phyloP scores from a whole-genome alignment of 139 green algal genomes.

The Micromonas pusilla region DNA sequence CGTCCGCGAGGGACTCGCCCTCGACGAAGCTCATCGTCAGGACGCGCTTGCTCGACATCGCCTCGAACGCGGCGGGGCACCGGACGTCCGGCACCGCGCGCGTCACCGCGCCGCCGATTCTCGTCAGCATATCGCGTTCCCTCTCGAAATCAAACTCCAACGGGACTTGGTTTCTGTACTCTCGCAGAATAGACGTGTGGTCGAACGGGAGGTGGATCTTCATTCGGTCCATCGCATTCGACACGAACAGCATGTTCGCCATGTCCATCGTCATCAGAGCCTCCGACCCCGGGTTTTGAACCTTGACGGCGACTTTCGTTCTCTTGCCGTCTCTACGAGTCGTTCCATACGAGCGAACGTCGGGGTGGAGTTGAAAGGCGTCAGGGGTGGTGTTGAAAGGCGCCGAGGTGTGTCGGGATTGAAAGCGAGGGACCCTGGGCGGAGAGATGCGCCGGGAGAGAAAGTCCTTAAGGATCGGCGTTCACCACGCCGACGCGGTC shows the following conservation, averaged over 20 bases:
- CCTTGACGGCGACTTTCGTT: conserved; percentile 18
- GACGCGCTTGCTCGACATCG: neutral
- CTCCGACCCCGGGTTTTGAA: conserved; percentile 1
- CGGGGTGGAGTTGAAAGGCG: no score
- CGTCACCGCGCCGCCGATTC: neutral
- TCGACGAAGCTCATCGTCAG: conserved; percentile 18
- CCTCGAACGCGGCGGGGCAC: neutral
- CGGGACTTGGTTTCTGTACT: conserved; percentile 25
- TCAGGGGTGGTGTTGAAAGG: no score
- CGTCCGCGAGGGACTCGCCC: neutral
- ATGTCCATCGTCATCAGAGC: conserved; percentile 21
- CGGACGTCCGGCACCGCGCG: neutral
- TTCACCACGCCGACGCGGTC: no score
- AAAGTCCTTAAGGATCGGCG: no score
- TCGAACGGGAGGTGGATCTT: conserved; percentile 16
- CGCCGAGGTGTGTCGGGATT: no score
- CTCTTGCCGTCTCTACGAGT: neutral
- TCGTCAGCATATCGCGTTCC: conserved; percentile 10
- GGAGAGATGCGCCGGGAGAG: no score
- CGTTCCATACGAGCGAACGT: no score
- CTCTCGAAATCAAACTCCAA: conserved; percentile 30
- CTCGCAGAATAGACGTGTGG: conserved; percentile 13
- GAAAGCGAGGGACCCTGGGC: no score
- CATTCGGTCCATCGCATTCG: conserved; percentile 4
- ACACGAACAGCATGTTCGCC: conserved; percentile 23